A percentile compares a stretch with the other conserved stretches of the same genome.
Evolutionary conservation across 805 yeast species (phyloP).

Genomic region (Candida silvatica): DNA sequence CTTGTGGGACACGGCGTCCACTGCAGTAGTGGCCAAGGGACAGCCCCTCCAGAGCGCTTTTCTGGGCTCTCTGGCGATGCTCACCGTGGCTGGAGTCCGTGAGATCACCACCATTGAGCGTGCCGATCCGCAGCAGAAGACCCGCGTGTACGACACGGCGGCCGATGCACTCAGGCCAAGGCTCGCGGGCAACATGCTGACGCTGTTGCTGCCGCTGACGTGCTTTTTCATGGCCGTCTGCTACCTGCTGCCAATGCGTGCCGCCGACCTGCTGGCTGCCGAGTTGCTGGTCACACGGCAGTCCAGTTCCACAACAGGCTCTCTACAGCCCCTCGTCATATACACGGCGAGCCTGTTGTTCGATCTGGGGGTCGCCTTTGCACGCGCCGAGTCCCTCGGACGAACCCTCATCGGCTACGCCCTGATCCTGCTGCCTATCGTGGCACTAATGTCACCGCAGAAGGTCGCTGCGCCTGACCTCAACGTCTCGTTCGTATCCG

Average conservation of each 20-base stretch:
- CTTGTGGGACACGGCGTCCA: neutral
- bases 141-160: neutral
- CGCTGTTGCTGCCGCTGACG: slow-evolving; percentile 10
- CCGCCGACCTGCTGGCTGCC: slow-evolving; percentile 17
- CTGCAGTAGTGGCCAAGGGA: neutral
- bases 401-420: slow-evolving; percentile 11
- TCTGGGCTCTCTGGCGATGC: slow-evolving; percentile 16
- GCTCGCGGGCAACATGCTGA: neutral
- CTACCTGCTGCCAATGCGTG: slow-evolving; percentile 20
- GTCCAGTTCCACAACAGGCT: no score
- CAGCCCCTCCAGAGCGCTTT: slow-evolving; percentile 13
- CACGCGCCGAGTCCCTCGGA: neutral
- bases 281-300: slow-evolving; percentile 12
- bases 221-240: slow-evolving; percentile 14
- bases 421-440: slow-evolving; percentile 10
- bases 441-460: neutral
- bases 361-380: slow-evolving; percentile 6
- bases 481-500: slow-evolving; percentile 6
- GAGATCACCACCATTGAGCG: neutral
- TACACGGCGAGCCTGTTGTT: slow-evolving; percentile 8
- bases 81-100: slow-evolving; percentile 2
- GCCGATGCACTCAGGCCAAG: neutral
- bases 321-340: slow-evolving; percentile 14
- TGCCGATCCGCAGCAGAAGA: neutral
- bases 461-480: slow-evolving; percentile 6